phyloP scores from a whole-genome alignment of 345 rosid species.

The Leavenworthia alabamica region DNA sequence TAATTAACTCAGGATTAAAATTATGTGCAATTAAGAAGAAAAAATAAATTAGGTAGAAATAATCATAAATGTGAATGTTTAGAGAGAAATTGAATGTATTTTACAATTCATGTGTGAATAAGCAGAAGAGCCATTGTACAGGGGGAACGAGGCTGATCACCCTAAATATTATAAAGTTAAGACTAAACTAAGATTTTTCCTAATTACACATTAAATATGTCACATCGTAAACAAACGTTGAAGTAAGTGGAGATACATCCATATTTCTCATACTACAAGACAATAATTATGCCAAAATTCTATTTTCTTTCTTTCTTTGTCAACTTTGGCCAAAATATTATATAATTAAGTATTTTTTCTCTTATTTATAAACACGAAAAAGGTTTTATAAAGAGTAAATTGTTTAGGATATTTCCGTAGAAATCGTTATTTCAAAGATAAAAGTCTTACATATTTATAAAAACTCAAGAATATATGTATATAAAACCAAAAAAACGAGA shows the following conservation, averaged over 20 bases:
- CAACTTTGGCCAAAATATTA: not conserved
- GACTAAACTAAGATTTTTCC: not conserved
- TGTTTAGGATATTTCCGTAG: constrained; percentile 12
- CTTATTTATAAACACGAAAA: not conserved
- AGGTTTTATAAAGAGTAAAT: not conserved
- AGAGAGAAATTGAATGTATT: no score
- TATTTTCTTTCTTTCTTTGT: not conserved
- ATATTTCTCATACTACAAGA: constrained; percentile 7
- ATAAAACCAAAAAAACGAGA: not conserved
- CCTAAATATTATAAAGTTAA: not conserved
- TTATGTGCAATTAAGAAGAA: no score
- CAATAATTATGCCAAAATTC: not conserved
- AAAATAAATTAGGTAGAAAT: no score
- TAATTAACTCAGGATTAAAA: no score
- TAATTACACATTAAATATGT: not conserved
- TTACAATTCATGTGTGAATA: no score
- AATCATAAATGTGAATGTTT: no score
- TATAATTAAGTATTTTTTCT: not conserved
- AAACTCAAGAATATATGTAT: constrained; percentile 3
- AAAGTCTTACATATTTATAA: constrained; percentile 15
- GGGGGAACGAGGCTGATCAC: no score
- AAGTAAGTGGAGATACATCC: constrained; percentile 1
- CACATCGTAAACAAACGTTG: not conserved
- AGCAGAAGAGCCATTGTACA: no score
- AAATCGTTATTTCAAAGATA: constrained; percentile 14